These are phyloP conservation scores for Brettanomyces custersianus DNA, from an alignment of 805 yeast genomes.

Conservation along the genomic window DNA sequence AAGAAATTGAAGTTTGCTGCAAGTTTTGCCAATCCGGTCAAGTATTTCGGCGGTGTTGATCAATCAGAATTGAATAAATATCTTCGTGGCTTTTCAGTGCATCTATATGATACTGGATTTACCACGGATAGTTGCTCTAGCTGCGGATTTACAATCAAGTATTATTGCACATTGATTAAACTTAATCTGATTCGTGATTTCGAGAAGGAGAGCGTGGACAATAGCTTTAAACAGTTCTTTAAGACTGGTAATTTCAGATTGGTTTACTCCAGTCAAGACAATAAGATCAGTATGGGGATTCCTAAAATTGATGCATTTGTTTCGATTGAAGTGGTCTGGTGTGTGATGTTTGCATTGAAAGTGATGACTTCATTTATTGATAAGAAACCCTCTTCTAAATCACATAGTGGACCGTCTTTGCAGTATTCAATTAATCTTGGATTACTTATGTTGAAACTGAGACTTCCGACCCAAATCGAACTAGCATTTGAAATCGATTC, in stretches of 20 bases:
- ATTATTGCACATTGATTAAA: background rate
- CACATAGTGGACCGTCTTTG: no score
- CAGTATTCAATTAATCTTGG: slow-evolving; percentile 8
- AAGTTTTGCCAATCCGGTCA: slow-evolving; percentile 23
- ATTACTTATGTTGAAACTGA: slow-evolving; percentile 15
- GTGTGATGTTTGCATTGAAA: slow-evolving; percentile 17
- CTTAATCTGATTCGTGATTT: slow-evolving; percentile 16
- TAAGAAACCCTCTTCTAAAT: background rate
- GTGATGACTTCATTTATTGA: background rate
- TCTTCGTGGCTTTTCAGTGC: slow-evolving; percentile 19
- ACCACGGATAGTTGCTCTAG: background rate
- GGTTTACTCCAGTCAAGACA: slow-evolving; percentile 9
- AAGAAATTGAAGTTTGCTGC: slow-evolving; percentile 13
- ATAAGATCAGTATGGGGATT: slow-evolving; percentile 13
- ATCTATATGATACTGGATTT: slow-evolving; percentile 3
- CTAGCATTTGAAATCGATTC: slow-evolving; percentile 23
- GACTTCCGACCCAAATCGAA: slow-evolving; percentile 20
- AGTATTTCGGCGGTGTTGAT: slow-evolving; percentile 20
- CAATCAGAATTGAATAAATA: slow-evolving; percentile 20
- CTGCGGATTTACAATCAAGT: background rate
- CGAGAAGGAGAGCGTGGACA: slow-evolving; percentile 7
- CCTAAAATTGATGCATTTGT: slow-evolving; percentile 20
- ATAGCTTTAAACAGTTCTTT: slow-evolving; percentile 8
- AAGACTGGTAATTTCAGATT: slow-evolving; percentile 6
- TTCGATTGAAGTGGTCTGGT: slow-evolving; percentile 26